These are phyloP conservation scores for Cercophora samala DNA, from an alignment of 495 filamentous ascomycete species.

Conservation along the genomic window DNA sequence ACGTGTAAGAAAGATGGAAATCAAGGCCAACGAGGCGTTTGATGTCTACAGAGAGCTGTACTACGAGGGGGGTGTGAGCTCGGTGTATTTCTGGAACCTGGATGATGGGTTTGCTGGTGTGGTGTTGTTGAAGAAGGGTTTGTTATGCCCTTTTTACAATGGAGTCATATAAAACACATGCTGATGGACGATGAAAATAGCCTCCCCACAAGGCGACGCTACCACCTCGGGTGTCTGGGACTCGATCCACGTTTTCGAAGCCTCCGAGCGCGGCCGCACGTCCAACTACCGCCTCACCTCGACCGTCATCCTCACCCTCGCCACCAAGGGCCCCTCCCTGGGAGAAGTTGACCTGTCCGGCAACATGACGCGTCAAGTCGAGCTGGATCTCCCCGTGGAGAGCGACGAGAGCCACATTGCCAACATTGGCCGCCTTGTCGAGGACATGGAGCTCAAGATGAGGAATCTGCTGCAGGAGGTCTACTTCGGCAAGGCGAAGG, in stretches of 20 bases:
- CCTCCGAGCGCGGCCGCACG: slow-evolving; percentile 80
- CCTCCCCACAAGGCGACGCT: slow-evolving; percentile 44
- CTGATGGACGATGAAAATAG: slow-evolving; percentile 17
- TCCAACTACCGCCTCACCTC: slow-evolving; percentile 97
- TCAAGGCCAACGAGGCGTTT: slow-evolving; percentile 90
- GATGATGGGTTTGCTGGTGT: slow-evolving; percentile 98
- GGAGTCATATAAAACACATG: background rate
- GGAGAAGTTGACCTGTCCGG: slow-evolving; percentile 91
- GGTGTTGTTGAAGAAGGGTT: slow-evolving; percentile 91
- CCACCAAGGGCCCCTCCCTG: slow-evolving; percentile 64
- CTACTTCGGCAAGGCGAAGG: slow-evolving; percentile 99
- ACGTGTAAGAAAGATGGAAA: slow-evolving; percentile 86
- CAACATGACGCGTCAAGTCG: slow-evolving; percentile 96
- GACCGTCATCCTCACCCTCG: slow-evolving; percentile 89
- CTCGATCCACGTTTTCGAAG: slow-evolving; percentile 98
- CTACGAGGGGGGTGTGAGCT: slow-evolving; percentile 92
- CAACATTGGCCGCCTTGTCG: slow-evolving; percentile 91
- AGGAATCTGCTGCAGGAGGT: slow-evolving; percentile 97
- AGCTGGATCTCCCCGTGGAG: slow-evolving; percentile 83
- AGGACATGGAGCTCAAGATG: slow-evolving; percentile 99
- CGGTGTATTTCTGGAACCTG: slow-evolving; percentile 97
- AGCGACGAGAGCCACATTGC: slow-evolving; percentile 91
- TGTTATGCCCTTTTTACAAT: slow-evolving; percentile 23
- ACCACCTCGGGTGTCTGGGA: slow-evolving; percentile 89
- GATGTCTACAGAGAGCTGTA: slow-evolving; percentile 97